phyloP scores from a whole-genome alignment of 768 basidiomycete species.

The Lactarius hatsudake region DNA sequence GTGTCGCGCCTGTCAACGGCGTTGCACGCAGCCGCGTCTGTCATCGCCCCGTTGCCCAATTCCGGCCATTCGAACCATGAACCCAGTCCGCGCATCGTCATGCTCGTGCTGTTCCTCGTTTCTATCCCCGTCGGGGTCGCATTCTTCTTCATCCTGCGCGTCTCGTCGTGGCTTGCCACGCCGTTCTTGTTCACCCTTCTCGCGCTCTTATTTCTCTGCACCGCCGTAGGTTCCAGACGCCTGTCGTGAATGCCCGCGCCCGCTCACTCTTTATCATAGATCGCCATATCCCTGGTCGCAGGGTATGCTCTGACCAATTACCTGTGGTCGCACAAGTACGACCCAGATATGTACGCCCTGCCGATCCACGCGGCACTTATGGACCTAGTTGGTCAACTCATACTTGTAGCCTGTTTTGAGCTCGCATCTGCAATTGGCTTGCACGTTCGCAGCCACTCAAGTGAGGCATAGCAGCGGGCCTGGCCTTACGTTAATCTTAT shows the following conservation, averaged over 20 bases:
- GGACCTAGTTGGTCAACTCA: constrained; percentile 78
- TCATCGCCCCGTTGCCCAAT: constrained; percentile 24
- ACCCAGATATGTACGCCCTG: constrained; percentile 93
- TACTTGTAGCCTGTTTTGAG: constrained; percentile 76
- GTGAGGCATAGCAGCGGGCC: not conserved
- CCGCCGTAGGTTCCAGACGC: constrained; percentile 55
- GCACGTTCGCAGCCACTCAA: constrained; percentile 28
- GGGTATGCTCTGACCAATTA: constrained; percentile 67
- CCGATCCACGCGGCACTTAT: constrained; percentile 88
- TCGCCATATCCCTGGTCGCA: constrained; percentile 62
- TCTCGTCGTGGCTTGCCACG: constrained; percentile 75
- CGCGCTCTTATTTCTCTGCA: constrained; percentile 68
- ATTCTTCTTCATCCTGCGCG: constrained; percentile 64
- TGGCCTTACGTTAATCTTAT: not conserved
- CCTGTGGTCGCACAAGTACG: constrained; percentile 73
- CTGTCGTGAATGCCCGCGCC: not conserved
- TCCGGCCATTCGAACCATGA: constrained; percentile 20
- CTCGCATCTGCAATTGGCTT: constrained; percentile 51
- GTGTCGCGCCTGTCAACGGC: constrained; percentile 89
- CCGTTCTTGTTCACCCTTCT: constrained; percentile 66
- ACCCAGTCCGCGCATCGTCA: constrained; percentile 50
- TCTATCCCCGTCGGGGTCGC: constrained; percentile 78
- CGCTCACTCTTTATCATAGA: constrained; percentile 43
- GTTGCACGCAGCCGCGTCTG: constrained; percentile 60
- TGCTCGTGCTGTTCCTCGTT: constrained; percentile 66